Base-by-base conservation (phyloP, 495 filamentous ascomycete species). In the Choiromyces venosus region DNA sequence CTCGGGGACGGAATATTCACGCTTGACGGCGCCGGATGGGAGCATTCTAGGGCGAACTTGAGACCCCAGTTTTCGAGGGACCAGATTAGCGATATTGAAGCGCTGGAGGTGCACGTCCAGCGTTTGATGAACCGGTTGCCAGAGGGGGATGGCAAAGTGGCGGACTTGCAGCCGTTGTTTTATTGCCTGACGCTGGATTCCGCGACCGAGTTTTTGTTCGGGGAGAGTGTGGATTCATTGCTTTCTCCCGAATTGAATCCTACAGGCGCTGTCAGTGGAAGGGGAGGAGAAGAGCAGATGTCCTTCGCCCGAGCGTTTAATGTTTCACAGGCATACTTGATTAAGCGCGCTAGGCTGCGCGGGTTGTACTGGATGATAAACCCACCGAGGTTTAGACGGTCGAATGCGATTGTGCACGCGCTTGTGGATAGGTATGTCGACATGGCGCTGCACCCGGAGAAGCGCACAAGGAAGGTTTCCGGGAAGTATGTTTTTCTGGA, bases 1-100 rank as follows among this genome's bases (percentile, higher is more conserved):
- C 78, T 93, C 0, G 91, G 91, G 10, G 79, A 87, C 64, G 91
- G 91, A 36, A 90, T 94, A 73, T 93, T 94, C 79, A 89, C 89
- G 1, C 84, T 85, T 4, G 88, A 92, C 76, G 92, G 91, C 19
- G 82, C 83, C 18, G 80, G 78, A 14, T 94, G 91, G 92, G 86
- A 88, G 74, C 85, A 88, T 68, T 89, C 89, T 9, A 82, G 90
- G 3, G 85, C 87, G 0, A 82, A 91, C 65, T 81, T 93, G 9
- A 83, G 89, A 5, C 91, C 91, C 0, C 87, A 87, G 67, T 93
- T 93, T 76, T 83, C 82, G 0, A 83, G 86, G 1, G 83, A 87
- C 10, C 88, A 90, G 77, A 84, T 92, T 38, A 85, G 84, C 37
- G 86, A 92, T 77, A 81, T 90, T 0, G 84, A 84, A 8, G 81